Evolutionary conservation across 352 stramenopile genomes (phyloP).

Genomic region (Globisporangium takayamanum): DNA sequence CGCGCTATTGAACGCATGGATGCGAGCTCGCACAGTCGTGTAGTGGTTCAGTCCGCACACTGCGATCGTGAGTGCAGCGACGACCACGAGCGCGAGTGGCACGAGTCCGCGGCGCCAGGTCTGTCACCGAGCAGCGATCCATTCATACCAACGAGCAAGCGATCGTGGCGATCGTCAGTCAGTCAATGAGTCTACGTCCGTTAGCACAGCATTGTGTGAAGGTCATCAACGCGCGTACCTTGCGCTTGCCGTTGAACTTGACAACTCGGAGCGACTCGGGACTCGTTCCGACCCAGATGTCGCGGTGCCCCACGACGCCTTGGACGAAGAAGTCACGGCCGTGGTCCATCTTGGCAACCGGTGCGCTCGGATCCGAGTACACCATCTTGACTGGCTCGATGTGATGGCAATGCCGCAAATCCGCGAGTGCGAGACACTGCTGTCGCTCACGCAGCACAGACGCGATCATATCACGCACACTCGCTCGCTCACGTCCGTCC

Average conservation of each 20-base stretch:
- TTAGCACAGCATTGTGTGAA: no score
- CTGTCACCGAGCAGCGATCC: neutral
- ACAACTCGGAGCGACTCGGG: neutral
- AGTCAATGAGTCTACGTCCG: neutral
- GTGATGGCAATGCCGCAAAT: no score
- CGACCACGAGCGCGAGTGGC: neutral
- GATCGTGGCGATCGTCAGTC: neutral
- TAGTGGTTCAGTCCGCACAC: slow-evolving; percentile 4
- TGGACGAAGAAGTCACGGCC: slow-evolving; percentile 10
- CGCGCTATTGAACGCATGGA: slow-evolving; percentile 22
- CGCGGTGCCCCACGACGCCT: slow-evolving; percentile 6
- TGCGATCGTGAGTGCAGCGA: neutral
- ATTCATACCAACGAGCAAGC: neutral
- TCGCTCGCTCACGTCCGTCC: no score
- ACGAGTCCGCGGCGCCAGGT: slow-evolving; percentile 4
- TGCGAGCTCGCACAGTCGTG: neutral
- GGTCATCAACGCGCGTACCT: neutral
- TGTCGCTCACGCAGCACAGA: no score
- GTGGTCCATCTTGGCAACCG: slow-evolving; percentile 6
- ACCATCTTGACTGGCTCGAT: no score
- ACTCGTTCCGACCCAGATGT: slow-evolving; percentile 1
- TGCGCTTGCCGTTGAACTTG: slow-evolving; percentile 9
- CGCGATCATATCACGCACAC: no score
- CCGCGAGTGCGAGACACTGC: no score
- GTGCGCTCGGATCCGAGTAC: neutral